These are phyloP conservation scores for Colletotrichum sp. DNA, from an alignment of 2,329 filamentous ascomycete species.

Conservation along the genomic window DNA sequence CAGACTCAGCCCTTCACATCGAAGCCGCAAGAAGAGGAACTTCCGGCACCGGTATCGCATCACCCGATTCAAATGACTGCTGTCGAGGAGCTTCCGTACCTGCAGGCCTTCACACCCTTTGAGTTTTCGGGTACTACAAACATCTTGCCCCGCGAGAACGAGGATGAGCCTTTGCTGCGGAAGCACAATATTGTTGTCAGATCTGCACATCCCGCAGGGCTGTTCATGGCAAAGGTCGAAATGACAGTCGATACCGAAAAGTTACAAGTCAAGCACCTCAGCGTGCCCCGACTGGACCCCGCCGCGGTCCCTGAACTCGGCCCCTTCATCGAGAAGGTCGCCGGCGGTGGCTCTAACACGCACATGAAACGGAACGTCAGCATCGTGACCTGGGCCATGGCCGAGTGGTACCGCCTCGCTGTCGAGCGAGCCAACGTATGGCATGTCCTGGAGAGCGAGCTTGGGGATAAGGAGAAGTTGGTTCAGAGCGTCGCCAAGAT, in stretches of 20 bases:
- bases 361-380: conserved; percentile 60
- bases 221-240: conserved; percentile 63
- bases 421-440: conserved; percentile 66
- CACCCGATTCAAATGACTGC: conserved; percentile 66
- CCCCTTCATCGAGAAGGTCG: conserved; percentile 52
- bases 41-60: conserved; percentile 61
- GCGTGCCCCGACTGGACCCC: conserved; percentile 60
- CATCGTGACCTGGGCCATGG: conserved; percentile 69
- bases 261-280: conserved; percentile 54
- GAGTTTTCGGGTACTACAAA: conserved; percentile 60
- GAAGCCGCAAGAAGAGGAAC: conserved; percentile 33
- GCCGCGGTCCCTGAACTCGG: conserved; percentile 63
- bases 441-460: conserved; percentile 54
- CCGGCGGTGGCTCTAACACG: conserved; percentile 40
- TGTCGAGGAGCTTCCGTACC: conserved; percentile 68
- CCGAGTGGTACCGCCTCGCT: conserved; percentile 68
- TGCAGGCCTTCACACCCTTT: conserved; percentile 74
- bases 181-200: conserved; percentile 60
- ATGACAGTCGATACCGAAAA: conserved; percentile 62
- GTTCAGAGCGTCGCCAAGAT: conserved; percentile 31
- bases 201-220: conserved; percentile 48
- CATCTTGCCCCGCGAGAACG: conserved; percentile 39
- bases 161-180: conserved; percentile 46
- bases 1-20: conserved; percentile 26
- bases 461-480: conserved; percentile 41